These are phyloP conservation scores for Oryza meyeriana DNA, from an alignment of 176 grass and related monocot genomes.

Conservation along the genomic window DNA sequence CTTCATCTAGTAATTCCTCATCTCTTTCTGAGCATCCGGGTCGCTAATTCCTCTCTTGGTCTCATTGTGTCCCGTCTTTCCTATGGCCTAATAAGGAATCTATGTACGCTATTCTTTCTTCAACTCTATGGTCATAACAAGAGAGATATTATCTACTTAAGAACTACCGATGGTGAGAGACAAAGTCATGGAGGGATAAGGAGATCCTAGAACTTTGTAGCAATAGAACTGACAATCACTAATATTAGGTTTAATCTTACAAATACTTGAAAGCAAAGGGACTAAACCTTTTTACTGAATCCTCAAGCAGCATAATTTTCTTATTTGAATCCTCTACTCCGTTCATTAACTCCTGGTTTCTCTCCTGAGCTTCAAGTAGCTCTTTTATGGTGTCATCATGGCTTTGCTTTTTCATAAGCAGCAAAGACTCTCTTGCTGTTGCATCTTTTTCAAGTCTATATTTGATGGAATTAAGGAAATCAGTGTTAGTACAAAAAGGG, in stretches of 20 bases:
- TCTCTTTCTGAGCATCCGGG: slow-evolving; percentile 46
- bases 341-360: slow-evolving; percentile 37
- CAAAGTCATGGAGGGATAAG: neutral
- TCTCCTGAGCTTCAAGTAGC: slow-evolving; percentile 40
- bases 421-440: slow-evolving; percentile 36
- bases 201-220: slow-evolving; percentile 9
- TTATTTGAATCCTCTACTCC: slow-evolving; percentile 38
- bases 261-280: slow-evolving; percentile 26
- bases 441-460: slow-evolving; percentile 65
- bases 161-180: neutral
- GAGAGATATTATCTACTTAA: slow-evolving; percentile 34
- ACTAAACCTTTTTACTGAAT: slow-evolving; percentile 57
- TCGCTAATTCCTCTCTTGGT: slow-evolving; percentile 52
- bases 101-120: slow-evolving; percentile 47
- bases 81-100: slow-evolving; percentile 53
- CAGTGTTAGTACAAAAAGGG: slow-evolving; percentile 22
- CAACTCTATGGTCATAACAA: slow-evolving; percentile 52
- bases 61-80: slow-evolving; percentile 60
- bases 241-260: slow-evolving; percentile 12
- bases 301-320: slow-evolving; percentile 45
- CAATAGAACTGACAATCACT: slow-evolving; percentile 9
- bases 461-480: slow-evolving; percentile 36
- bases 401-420: slow-evolving; percentile 47
- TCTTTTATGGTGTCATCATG: slow-evolving; percentile 42
- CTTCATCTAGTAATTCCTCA: slow-evolving; percentile 51